Conservation (phyloP, 2,329 filamentous ascomycete species). For the Curvularia verruculosa region DNA sequence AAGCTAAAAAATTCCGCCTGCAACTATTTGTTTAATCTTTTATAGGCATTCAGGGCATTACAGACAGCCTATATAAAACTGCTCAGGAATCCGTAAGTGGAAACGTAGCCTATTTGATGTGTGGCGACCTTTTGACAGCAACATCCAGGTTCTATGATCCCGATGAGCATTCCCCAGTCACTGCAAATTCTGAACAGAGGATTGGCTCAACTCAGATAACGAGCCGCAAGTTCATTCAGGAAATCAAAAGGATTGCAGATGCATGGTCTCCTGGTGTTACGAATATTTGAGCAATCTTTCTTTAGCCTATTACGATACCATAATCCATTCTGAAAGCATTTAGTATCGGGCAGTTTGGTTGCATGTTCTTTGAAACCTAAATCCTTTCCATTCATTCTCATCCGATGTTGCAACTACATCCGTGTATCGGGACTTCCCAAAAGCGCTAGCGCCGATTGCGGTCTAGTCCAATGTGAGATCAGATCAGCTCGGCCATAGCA, state of each 20-base stretch:
- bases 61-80: constrained; percentile 90
- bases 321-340: constrained; percentile 40
- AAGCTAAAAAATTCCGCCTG: constrained; percentile 38
- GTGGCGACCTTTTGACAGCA: constrained; percentile 61
- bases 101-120: too few species aligned
- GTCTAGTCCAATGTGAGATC: constrained; percentile 28
- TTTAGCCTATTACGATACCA: constrained; percentile 25
- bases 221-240: constrained; percentile 78
- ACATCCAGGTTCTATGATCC: constrained; percentile 81
- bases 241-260: constrained; percentile 86
- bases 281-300: constrained; percentile 55
- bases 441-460: constrained; percentile 32
- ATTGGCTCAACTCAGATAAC: constrained; percentile 70
- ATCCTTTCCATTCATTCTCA: not conserved
- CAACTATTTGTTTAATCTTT: constrained; percentile 11
- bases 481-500: constrained; percentile 29
- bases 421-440: constrained; percentile 12
- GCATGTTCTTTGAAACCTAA: not conserved
- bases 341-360: not conserved
- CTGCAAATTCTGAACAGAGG: constrained; percentile 52
- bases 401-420: constrained; percentile 2
- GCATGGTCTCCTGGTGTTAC: constrained; percentile 77
- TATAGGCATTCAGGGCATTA: constrained; percentile 81
- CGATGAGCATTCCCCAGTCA: constrained; percentile 75
- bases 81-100: constrained; percentile 71